Evolutionary conservation across 345 rosid species (phyloP), one percentile per base, ranked within the genome.

Genomic region (Turnera subulata): DNA sequence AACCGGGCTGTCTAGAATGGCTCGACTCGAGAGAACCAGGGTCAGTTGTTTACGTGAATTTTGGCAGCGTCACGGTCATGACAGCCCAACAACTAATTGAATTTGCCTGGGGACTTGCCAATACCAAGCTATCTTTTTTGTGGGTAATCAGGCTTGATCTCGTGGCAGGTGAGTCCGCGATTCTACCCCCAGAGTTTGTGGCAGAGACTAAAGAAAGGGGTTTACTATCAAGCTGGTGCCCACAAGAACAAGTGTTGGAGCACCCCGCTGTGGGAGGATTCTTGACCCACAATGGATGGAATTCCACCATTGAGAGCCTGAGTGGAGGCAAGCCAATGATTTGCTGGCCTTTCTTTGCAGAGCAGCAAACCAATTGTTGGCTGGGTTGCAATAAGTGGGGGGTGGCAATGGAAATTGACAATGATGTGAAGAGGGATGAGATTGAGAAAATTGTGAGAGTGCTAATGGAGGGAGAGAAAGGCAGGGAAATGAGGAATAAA

Each of bases 111-210:
- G 63, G 75, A 21, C 58, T 65, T 14, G 67, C 75, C 0, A 71
- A 71, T 20, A 37, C 55, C 49, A 65, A 50, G 38, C 24, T 8
- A 11, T 0, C 17, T 0, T 65, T 65, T 21, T 55, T 71, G 6
- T 71, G 75, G 75, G 63, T 71, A 0, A 61, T 71, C 15, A 71
- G 67, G 50, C 52, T 67, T 12, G 64, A 71, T 50, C 54, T 71
- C 10, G 24, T 65, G 0, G 22, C 1, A 0, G 71, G 63, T 2
- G 61, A 51, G 14, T 12, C 39, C 1, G 58, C 60, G 10, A 25
- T 65, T 35, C 12, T 71, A 19, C 67, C 75, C 4, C 39, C 26
- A 33, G 67, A 63, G n/a, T 54, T 63, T 22, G 1, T 46, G 9
- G 35, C 29, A 8, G 67, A 53, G 6, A 62, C 59, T 6, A 29